Base-by-base conservation (phyloP, 257 asterid species). In the Pogostemon cablin region DNA sequence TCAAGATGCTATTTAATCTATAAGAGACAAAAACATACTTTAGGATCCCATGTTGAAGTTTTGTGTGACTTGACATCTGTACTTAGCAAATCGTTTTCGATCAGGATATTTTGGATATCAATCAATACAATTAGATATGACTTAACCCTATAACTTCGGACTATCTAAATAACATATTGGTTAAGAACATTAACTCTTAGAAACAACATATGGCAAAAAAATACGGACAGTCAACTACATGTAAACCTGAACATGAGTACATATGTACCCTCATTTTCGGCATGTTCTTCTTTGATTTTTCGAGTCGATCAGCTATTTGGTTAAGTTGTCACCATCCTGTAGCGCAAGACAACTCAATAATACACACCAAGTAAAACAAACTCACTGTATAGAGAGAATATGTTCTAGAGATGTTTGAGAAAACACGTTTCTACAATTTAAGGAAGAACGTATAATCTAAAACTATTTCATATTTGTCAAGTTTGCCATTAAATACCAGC, bases 1-100 rank as follows among this genome's bases (percentile, higher is more conserved):
- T 61, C n/a, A 60, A 64, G 55, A 12, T 20, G 25, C 7, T 10
- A 56, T 67, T 47, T 64, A 42, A 41, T 68, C 58, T 7, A 42
- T 63, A 40, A 38, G 40, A 72, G n/a, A 60, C 43, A 60, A 80
- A 46, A 61, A 75, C 83, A 37, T 87, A 93, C 98, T 78, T 91
- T 91, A 50, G 97, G 96, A 78, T 93, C 98, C 98, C 98, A 93
- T 10, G 89, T 80, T 41, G 98, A 91, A 68, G 96, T 89, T 86
- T 96, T 89, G 88, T 91, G 84, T 66, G 97, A 93, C 79, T 84
- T 91, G 34, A 91, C 85, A 73, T 85, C 97, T 87, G 80, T 87
- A 93, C 79, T 89, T 93, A 20, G 96, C 91, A 83, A 93, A 93
- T 56, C 98, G 88, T 80, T 87, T 90, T 78, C 98, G 84, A 82